phyloP scores from a whole-genome alignment of 1,284 basidiomycete species.

The Apiotrichum veenhuisii region DNA sequence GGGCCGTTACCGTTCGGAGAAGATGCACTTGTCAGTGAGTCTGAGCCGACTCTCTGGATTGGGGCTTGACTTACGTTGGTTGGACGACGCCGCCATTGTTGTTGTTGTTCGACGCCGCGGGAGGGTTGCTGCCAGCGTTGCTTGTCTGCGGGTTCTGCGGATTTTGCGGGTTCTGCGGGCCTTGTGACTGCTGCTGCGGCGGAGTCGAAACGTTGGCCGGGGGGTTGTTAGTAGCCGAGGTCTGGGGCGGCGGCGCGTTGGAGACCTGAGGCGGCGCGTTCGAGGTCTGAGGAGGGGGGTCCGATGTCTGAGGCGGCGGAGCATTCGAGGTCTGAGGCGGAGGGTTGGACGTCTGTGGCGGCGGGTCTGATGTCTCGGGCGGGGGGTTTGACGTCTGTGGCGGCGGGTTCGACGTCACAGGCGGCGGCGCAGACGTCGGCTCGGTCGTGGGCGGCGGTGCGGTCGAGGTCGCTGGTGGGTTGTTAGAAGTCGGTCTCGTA shows the following conservation, averaged over 20 bases:
- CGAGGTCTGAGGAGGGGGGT: not conserved
- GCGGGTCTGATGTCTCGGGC: not conserved
- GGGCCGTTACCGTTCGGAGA: not conserved
- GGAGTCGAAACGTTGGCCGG: not conserved
- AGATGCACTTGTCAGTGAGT: not conserved
- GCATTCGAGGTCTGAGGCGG: not conserved
- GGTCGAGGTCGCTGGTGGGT: not conserved
- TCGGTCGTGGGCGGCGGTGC: not conserved
- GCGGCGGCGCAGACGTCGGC: not conserved
- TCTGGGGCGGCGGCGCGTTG: not conserved
- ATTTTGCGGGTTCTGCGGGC: not conserved
- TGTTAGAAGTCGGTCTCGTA: not conserved
- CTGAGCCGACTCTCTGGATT: no score
- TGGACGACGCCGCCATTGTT: not conserved
- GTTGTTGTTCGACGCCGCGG: not conserved
- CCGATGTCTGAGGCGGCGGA: constrained; percentile 6
- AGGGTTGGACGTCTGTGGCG: not conserved
- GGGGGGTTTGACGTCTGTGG: constrained; percentile 4
- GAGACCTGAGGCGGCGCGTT: not conserved
- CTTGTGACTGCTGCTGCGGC: not conserved
- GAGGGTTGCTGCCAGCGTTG: not conserved
- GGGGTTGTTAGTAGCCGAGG: not conserved
- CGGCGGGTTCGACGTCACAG: not conserved
- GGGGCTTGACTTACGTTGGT: no score
- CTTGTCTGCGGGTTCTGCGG: no score